These are phyloP conservation scores for Aspergillus diversus DNA, from an alignment of 495 filamentous ascomycete species.

Conservation along the genomic window DNA sequence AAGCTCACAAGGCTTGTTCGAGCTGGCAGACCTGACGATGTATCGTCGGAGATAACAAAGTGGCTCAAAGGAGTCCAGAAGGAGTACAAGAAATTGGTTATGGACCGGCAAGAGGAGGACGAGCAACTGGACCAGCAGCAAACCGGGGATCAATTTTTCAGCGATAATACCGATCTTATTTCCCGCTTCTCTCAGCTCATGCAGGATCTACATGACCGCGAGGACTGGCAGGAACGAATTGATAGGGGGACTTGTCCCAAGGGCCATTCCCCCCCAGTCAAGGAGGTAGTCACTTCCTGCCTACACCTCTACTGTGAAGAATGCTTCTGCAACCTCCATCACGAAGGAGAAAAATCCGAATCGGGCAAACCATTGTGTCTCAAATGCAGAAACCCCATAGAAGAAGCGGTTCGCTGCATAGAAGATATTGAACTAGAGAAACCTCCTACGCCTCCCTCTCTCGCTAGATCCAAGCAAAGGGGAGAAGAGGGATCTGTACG, in stretches of 20 bases:
- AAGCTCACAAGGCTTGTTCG: slow-evolving; percentile 29
- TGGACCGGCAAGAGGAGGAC: not conserved
- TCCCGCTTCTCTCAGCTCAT: slow-evolving; percentile 36
- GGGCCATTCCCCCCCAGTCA: slow-evolving; percentile 34
- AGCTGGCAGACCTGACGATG: slow-evolving; percentile 1
- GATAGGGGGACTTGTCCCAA: slow-evolving; percentile 37
- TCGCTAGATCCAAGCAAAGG: too few species aligned
- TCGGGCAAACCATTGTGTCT: slow-evolving; percentile 25
- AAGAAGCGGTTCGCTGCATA: slow-evolving; percentile 17
- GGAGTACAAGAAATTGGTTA: not conserved
- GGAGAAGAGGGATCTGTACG: too few species aligned
- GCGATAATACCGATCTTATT: slow-evolving; percentile 1
- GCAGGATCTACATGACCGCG: slow-evolving; percentile 26
- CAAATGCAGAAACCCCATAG: slow-evolving; percentile 24
- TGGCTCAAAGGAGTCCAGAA: slow-evolving; percentile 15
- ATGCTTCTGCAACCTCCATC: slow-evolving; percentile 40
- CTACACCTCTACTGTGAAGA: slow-evolving; percentile 52
- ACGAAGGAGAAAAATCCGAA: slow-evolving; percentile 25
- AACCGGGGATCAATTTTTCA: slow-evolving; percentile 7
- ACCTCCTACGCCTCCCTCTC: not conserved
- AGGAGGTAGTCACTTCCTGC: slow-evolving; percentile 48
- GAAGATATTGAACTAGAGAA: slow-evolving; percentile 4
- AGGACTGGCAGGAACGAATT: slow-evolving; percentile 33
- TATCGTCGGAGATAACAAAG: slow-evolving; percentile 19
- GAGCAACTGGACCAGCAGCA: not conserved